A percentile compares a stretch with the other conserved stretches of the same genome.
Evolutionary conservation across 441 rosid species (phyloP).

Genomic region (Mallotus repandus): DNA sequence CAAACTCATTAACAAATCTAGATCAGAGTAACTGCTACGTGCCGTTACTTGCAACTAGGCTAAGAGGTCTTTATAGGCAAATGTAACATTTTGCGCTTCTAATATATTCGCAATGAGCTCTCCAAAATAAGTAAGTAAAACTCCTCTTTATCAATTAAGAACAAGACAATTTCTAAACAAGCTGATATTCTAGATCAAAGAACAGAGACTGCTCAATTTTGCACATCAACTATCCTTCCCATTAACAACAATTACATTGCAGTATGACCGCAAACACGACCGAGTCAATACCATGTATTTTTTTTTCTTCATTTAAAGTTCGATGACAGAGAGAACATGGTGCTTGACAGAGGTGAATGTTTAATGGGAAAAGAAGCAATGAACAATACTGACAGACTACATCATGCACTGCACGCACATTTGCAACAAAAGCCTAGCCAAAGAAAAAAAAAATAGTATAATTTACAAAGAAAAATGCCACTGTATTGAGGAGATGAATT

Average conservation of each 20-base stretch:
- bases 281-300: background rate
- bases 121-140: background rate
- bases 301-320: background rate
- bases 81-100: too few species aligned
- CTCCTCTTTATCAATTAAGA: background rate
- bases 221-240: background rate
- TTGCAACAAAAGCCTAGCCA: background rate
- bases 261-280: background rate
- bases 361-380: background rate
- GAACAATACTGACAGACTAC: slow-evolving; percentile 3
- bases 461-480: background rate
- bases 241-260: background rate
- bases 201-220: background rate
- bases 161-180: background rate
- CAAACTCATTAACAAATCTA: too few species aligned
- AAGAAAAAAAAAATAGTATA: background rate
- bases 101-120: too few species aligned
- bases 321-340: slow-evolving; percentile 1
- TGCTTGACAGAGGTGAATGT: background rate
- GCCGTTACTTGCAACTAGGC: too few species aligned
- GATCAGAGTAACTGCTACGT: too few species aligned
- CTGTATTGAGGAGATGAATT: slow-evolving; percentile 3
- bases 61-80: too few species aligned
- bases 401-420: background rate
- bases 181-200: background rate